phyloP scores from a whole-genome alignment of 2,329 filamentous ascomycete genomes.

The Thelonectria blattea region DNA sequence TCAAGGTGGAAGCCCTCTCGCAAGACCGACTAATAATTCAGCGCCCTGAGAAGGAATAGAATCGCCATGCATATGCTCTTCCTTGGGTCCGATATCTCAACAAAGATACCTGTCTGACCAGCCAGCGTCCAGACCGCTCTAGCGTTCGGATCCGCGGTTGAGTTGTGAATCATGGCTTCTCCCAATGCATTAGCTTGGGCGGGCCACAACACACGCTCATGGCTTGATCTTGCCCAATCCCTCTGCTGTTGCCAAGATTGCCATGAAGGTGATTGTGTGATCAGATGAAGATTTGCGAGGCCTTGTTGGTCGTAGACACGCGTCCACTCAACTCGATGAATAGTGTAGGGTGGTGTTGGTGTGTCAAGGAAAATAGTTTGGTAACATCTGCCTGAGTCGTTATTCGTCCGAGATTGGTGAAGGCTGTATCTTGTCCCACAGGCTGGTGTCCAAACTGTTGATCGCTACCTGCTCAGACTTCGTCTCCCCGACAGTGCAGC shows the following conservation, averaged over 20 bases:
- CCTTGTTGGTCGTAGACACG: background rate
- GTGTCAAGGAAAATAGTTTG: background rate
- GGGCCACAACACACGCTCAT: background rate
- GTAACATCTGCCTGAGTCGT: background rate
- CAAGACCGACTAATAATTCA: background rate
- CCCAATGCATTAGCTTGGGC: slow-evolving; percentile 9
- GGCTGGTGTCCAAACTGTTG: slow-evolving; percentile 14
- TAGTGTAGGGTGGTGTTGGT: background rate
- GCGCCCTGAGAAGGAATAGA: background rate
- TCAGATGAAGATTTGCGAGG: slow-evolving; percentile 1
- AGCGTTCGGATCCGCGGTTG: slow-evolving; percentile 7
- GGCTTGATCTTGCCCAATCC: background rate
- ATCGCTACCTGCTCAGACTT: slow-evolving; percentile 1
- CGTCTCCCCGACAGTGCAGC: background rate
- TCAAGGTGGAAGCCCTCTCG: background rate
- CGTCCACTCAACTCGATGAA: background rate
- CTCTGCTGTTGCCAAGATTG: slow-evolving; percentile 1
- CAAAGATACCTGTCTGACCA: background rate
- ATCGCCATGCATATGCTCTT: slow-evolving; percentile 4
- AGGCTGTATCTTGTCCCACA: background rate
- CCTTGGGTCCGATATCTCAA: background rate
- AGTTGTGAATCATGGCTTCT: slow-evolving; percentile 8
- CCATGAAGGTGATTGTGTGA: slow-evolving; percentile 1
- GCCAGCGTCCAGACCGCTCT: slow-evolving; percentile 11
- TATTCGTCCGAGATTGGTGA: background rate